Percentiles rank a stretch among this genome's conserved stretches.
Evolutionary conservation across 768 basidiomycete species (phyloP).

Genomic region (Cystobasidium tubakii): DNA sequence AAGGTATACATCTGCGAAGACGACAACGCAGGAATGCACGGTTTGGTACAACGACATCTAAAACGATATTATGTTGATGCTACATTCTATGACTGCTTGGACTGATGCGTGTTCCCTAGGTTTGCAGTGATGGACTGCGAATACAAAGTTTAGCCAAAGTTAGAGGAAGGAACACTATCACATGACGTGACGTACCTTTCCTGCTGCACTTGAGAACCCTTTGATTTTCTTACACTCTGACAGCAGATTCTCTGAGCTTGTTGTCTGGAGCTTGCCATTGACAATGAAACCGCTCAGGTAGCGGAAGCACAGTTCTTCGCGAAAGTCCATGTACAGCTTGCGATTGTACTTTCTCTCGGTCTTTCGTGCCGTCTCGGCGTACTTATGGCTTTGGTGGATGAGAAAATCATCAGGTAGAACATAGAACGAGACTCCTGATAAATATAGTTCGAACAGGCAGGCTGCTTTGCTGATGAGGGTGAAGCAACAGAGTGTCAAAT

Average conservation of each 20-base stretch:
- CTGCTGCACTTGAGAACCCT: constrained; percentile 39
- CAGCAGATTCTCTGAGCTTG: constrained; percentile 55
- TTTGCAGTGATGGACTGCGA: constrained; percentile 8
- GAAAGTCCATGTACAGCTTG: constrained; percentile 70
- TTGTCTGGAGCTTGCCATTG: constrained; percentile 55
- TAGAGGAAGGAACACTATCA: neutral
- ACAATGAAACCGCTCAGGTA: constrained; percentile 62
- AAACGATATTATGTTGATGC: too few species aligned
- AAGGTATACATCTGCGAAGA: too few species aligned
- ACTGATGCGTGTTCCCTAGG: too few species aligned
- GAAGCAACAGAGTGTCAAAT: too few species aligned
- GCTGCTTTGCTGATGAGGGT: constrained; percentile 71
- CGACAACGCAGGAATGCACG: too few species aligned
- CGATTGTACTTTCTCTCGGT: constrained; percentile 70
- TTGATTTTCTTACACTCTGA: constrained; percentile 47
- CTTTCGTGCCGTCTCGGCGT: constrained; percentile 67
- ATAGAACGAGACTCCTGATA: constrained; percentile 75
- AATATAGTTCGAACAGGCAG: constrained; percentile 82
- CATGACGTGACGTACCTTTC: neutral
- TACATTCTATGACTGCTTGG: too few species aligned
- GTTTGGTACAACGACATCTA: too few species aligned
- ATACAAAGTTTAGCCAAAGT: neutral
- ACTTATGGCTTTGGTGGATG: constrained; percentile 76
- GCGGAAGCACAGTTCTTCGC: constrained; percentile 67
- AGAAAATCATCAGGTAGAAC: constrained; percentile 82